Conservation (phyloP, 1,284 basidiomycete species). For the Cutaneotrichosporon sp. region DNA sequence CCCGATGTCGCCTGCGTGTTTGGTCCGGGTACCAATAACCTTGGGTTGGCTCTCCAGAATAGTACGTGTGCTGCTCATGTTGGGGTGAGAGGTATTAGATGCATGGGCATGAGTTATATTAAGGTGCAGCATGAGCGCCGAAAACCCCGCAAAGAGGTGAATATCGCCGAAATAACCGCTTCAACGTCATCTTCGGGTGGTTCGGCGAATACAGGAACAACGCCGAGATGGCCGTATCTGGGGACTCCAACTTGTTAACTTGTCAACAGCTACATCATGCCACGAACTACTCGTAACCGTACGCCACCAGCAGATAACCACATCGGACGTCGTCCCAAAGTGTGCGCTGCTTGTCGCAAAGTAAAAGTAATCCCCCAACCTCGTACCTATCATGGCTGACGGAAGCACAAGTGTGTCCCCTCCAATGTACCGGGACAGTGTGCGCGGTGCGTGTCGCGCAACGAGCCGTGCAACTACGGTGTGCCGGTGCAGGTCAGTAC, state of each 20-base stretch:
- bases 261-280: not conserved
- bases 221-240: slow-evolving; percentile 4
- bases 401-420: slow-evolving; percentile 5
- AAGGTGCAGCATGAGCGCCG: not conserved
- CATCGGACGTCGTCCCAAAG: slow-evolving; percentile 9
- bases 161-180: not conserved
- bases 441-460: not conserved
- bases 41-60: not conserved
- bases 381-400: not conserved
- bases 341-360: not conserved
- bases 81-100: not conserved
- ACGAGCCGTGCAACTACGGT: slow-evolving; percentile 6
- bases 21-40: not conserved
- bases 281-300: not conserved
- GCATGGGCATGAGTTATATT: not conserved
- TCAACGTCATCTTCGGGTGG: not conserved
- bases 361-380: not conserved
- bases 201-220: not conserved
- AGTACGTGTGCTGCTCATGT: not conserved
- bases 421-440: slow-evolving; percentile 7
- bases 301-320: not conserved
- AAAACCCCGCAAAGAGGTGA: not conserved
- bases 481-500: not conserved
- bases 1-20: slow-evolving; percentile 7
- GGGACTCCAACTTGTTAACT: not conserved